Evolutionary conservation across 345 rosid genomes (phyloP).

Genomic region (Abelmoschus esculentus): DNA sequence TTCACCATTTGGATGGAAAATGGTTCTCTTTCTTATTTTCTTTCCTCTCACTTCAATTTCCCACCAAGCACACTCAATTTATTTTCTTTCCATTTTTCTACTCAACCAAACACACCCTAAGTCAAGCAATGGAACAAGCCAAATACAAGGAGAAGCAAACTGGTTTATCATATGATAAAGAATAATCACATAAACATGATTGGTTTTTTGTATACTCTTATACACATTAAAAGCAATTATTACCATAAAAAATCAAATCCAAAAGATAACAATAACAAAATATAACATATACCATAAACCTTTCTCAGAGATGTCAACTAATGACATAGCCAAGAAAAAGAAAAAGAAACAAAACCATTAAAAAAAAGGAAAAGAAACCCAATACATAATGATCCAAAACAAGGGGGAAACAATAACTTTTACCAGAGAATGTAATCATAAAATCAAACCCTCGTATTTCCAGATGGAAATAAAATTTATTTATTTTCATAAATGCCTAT

Average conservation of each 20-base stretch:
- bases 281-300: not conserved
- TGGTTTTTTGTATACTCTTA: conserved; percentile 6
- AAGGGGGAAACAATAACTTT: not conserved
- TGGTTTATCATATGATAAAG: not conserved
- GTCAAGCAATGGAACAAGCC: not conserved
- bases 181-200: not conserved
- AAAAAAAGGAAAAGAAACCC: not conserved
- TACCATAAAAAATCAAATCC: not conserved
- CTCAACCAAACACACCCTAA: not conserved
- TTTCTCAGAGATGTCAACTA: not conserved
- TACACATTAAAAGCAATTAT: not conserved
- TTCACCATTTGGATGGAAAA: no score
- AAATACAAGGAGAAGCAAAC: not conserved
- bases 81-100: no score
- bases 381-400: conserved; percentile 1
- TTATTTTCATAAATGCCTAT: not conserved
- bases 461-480: not conserved
- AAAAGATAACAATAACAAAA: not conserved
- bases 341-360: not conserved
- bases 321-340: not conserved
- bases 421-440: not conserved
- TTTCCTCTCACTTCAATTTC: no score
- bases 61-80: no score
- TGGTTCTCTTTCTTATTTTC: no score
- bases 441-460: conserved; percentile 1